These are phyloP conservation scores for Sclerotinia trifoliorum DNA, from an alignment of 2,329 filamentous ascomycete species.

Conservation along the genomic window DNA sequence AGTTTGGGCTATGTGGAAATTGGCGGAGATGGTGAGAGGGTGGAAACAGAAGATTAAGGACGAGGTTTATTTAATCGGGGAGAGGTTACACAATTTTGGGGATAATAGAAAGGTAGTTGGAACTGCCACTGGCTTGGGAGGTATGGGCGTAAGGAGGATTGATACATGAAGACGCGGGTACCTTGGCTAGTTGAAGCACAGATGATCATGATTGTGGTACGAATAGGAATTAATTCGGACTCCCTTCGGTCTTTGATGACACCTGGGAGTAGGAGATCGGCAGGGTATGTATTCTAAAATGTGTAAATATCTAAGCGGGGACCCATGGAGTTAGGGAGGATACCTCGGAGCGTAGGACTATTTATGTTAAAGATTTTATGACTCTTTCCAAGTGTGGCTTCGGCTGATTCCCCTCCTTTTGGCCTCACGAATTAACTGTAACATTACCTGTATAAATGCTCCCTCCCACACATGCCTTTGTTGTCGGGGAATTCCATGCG, in stretches of 20 bases:
- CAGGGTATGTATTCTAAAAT: not conserved
- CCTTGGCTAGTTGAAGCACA: not conserved
- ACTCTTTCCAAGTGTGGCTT: not conserved
- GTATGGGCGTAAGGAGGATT: slow-evolving; percentile 31
- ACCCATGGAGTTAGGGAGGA: not conserved
- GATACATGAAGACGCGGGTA: slow-evolving; percentile 29
- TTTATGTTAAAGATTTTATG: not conserved
- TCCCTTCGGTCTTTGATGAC: not conserved
- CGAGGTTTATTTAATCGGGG: slow-evolving; percentile 94
- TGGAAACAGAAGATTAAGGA: slow-evolving; percentile 86
- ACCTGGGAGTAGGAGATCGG: not conserved
- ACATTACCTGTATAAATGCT: no score
- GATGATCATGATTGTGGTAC: not conserved
- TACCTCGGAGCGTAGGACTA: not conserved
- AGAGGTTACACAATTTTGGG: slow-evolving; percentile 92
- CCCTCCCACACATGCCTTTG: not conserved
- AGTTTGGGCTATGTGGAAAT: slow-evolving; percentile 51
- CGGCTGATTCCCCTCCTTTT: not conserved
- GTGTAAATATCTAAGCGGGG: not conserved
- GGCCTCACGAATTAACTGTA: not conserved
- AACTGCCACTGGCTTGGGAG: not conserved
- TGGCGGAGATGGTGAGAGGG: slow-evolving; percentile 62
- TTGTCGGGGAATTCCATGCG: not conserved
- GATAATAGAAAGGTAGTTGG: slow-evolving; percentile 40
- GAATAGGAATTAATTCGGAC: not conserved